A percentile compares a stretch with the other conserved stretches of the same genome.
phyloP scores from a whole-genome alignment of 2,329 filamentous ascomycete species.

The Seiridium unicorne region DNA sequence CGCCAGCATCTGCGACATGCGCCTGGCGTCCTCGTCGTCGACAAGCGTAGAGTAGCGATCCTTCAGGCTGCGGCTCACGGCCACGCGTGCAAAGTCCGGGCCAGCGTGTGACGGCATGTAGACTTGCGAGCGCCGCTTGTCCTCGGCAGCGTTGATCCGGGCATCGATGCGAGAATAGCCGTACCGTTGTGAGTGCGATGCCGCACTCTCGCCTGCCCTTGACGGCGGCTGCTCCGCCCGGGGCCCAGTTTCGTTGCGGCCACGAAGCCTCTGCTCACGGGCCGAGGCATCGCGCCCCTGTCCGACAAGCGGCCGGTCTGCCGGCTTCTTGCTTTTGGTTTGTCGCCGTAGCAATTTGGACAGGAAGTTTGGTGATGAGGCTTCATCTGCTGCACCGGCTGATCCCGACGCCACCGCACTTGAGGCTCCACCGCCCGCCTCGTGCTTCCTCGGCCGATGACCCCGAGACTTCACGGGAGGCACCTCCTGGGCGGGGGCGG shows the following conservation, averaged over 20 bases:
- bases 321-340: neutral
- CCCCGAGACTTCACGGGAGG: neutral
- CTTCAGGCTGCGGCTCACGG: neutral
- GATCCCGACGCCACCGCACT: neutral
- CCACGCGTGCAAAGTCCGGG: neutral
- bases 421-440: neutral
- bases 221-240: neutral
- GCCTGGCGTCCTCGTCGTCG: neutral
- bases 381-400: neutral
- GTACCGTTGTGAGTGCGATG: neutral
- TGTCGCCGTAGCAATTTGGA: neutral
- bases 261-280: neutral
- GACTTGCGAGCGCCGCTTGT: neutral
- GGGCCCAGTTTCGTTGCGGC: neutral
- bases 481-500: too few relatives aligned
- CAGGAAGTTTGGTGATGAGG: neutral
- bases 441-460: neutral
- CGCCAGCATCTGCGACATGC: neutral
- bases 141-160: neutral
- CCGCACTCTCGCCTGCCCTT: neutral
- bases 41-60: neutral
- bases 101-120: constrained; percentile 8
- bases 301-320: neutral
- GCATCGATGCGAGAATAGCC: neutral
- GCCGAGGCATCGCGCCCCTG: neutral